A percentile compares a stretch with the other conserved stretches of the same genome.
phyloP scores from a whole-genome alignment of 2,329 filamentous ascomycete species.

The Aspergillus hiratsukae region DNA sequence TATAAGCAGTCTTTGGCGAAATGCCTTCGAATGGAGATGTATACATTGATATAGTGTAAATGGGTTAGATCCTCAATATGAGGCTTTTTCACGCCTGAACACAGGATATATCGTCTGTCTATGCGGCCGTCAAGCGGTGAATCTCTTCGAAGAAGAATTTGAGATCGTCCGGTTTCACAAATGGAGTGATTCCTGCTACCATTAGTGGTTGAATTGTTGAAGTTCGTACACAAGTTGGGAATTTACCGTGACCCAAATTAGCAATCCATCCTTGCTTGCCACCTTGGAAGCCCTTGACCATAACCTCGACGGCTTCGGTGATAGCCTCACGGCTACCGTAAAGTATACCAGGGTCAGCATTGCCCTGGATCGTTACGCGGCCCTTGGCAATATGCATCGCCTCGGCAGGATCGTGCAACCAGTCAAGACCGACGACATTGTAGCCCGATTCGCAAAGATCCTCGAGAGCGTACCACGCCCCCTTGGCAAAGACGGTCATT shows the following conservation, averaged over 20 bases:
- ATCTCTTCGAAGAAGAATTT: conserved; percentile 94
- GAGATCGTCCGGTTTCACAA: conserved; percentile 88
- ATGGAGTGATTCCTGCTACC: conserved; percentile 75
- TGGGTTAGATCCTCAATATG: background rate
- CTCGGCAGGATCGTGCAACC: conserved; percentile 83
- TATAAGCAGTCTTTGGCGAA: background rate
- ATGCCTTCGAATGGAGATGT: background rate
- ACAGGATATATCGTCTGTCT: conserved; percentile 2
- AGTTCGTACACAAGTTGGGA: background rate
- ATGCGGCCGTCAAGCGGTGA: conserved; percentile 53
- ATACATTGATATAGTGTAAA: conserved; percentile 6
- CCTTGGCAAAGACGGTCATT: conserved; percentile 98
- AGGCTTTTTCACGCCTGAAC: background rate
- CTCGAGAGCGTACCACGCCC: conserved; percentile 91
- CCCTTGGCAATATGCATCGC: conserved; percentile 75
- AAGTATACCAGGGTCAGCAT: conserved; percentile 88
- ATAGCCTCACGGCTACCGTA: conserved; percentile 83
- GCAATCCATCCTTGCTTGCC: conserved; percentile 93
- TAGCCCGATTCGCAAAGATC: conserved; percentile 84
- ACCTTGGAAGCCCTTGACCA: conserved; percentile 79
- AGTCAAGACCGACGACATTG: conserved; percentile 90
- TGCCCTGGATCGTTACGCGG: conserved; percentile 83
- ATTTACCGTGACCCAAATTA: conserved; percentile 87
- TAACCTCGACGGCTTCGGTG: conserved; percentile 73
- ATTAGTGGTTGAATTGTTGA: conserved; percentile 11